Evolutionary conservation across 768 basidiomycete species (phyloP).

Genomic region (Hypholoma sublateritium): DNA sequence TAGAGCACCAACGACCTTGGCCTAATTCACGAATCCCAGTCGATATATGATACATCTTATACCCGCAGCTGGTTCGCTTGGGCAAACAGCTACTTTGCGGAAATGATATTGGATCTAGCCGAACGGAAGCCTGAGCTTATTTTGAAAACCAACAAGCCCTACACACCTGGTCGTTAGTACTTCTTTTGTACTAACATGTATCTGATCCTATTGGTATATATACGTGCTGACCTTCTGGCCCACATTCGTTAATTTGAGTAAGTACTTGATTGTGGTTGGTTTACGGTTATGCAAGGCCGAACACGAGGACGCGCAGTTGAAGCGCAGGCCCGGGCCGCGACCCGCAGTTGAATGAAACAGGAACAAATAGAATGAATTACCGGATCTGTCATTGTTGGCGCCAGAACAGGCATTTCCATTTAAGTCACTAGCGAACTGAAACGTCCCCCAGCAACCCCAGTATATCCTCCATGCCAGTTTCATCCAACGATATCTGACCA

Average conservation of each 20-base stretch:
- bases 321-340: background rate
- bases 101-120: slow-evolving; percentile 79
- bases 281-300: background rate
- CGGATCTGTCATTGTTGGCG: slow-evolving; percentile 21
- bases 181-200: background rate
- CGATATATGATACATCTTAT: slow-evolving; percentile 58
- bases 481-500: slow-evolving; percentile 10
- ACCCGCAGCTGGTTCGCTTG: slow-evolving; percentile 81
- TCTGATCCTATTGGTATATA: background rate
- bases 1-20: slow-evolving; percentile 75
- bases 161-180: slow-evolving; percentile 49
- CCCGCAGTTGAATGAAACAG: slow-evolving; percentile 10
- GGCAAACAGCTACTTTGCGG: slow-evolving; percentile 83
- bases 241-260: too few species aligned
- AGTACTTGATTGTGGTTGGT: background rate
- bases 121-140: slow-evolving; percentile 70
- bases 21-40: slow-evolving; percentile 75
- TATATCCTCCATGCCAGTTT: slow-evolving; percentile 18
- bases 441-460: slow-evolving; percentile 13
- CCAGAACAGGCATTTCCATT: slow-evolving; percentile 21
- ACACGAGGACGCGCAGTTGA: background rate
- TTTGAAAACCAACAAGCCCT: slow-evolving; percentile 53
- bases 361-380: slow-evolving; percentile 21
- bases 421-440: slow-evolving; percentile 19
- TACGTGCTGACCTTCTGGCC: background rate